A percentile compares a stretch with the other conserved stretches of the same genome.
These are phyloP conservation scores for Dactylonectria macrodidyma DNA, from an alignment of 2,329 filamentous ascomycete genomes.

Conservation along the genomic window DNA sequence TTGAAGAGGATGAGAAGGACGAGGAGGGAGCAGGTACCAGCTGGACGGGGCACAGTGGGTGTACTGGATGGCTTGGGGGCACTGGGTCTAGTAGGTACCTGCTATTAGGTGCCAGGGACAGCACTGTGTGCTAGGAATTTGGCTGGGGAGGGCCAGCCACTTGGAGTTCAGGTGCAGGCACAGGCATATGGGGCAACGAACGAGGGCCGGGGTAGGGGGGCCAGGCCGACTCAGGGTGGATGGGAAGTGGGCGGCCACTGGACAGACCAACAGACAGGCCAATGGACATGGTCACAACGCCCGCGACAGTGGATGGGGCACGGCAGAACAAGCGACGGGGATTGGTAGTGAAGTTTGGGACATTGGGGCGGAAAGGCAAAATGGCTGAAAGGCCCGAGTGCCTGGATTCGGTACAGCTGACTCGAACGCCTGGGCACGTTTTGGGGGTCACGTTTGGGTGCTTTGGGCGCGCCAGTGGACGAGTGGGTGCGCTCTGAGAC, in stretches of 20 bases:
- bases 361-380: conserved; percentile 26
- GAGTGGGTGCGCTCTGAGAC: background rate
- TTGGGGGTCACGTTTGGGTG: conserved; percentile 27
- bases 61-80: conserved; percentile 19
- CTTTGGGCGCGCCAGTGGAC: conserved; percentile 5
- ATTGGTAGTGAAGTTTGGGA: conserved; percentile 17
- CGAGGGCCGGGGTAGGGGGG: conserved; percentile 5
- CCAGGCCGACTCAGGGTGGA: background rate
- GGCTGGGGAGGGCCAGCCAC: conserved; percentile 6
- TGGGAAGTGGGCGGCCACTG: conserved; percentile 6
- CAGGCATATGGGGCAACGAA: conserved; percentile 17
- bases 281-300: background rate
- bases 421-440: conserved; percentile 41
- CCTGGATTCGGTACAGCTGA: conserved; percentile 48
- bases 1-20: conserved; percentile 40
- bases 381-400: conserved; percentile 43
- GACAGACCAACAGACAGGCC: too few species aligned
- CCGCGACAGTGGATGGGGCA: background rate
- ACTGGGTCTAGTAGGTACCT: background rate
- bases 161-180: conserved; percentile 10
- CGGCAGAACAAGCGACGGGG: conserved; percentile 11
- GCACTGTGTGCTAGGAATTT: background rate
- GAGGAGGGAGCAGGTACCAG: conserved; percentile 24
- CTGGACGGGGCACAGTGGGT: conserved; percentile 21
- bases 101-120: background rate